These are phyloP conservation scores for Russula abietina DNA, from an alignment of 768 basidiomycete species.

Conservation along the genomic window DNA sequence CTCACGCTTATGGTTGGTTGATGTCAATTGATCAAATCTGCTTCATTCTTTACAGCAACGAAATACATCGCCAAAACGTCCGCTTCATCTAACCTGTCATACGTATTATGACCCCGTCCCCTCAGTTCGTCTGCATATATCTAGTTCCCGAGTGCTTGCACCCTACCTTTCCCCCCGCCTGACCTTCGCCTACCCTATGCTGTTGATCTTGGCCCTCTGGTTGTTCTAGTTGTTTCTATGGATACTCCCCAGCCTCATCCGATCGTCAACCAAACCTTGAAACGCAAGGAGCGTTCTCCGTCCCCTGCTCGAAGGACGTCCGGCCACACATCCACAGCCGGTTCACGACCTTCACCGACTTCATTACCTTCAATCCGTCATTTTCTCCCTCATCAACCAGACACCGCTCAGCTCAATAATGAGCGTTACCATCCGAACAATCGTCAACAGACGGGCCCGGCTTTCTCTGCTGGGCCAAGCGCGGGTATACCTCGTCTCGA, in stretches of 20 bases:
- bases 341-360: constrained; percentile 22
- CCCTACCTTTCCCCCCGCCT: constrained; percentile 19
- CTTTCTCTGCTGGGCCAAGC: constrained; percentile 19
- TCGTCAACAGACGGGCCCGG: constrained; percentile 11
- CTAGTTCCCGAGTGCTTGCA: constrained; percentile 18
- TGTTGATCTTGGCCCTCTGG: constrained; percentile 11
- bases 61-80: constrained; percentile 20
- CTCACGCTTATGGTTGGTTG: constrained; percentile 9
- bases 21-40: constrained; percentile 22
- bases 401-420: constrained; percentile 9
- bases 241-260: constrained; percentile 21
- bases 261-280: constrained; percentile 18
- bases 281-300: constrained; percentile 25
- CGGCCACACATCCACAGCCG: constrained; percentile 3
- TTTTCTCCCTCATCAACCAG: constrained; percentile 22
- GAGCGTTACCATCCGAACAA: constrained; percentile 20
- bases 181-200: constrained; percentile 14
- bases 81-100: constrained; percentile 22
- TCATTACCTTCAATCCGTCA: constrained; percentile 25
- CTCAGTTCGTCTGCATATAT: constrained; percentile 21
- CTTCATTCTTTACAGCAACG: constrained; percentile 20
- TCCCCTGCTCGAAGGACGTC: constrained; percentile 19
- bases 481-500: constrained; percentile 24
- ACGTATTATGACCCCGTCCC: constrained; percentile 18
- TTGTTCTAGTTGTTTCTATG: constrained; percentile 15